These are phyloP conservation scores for Quercus parvula DNA, from an alignment of 306 rosid species.

Conservation along the genomic window DNA sequence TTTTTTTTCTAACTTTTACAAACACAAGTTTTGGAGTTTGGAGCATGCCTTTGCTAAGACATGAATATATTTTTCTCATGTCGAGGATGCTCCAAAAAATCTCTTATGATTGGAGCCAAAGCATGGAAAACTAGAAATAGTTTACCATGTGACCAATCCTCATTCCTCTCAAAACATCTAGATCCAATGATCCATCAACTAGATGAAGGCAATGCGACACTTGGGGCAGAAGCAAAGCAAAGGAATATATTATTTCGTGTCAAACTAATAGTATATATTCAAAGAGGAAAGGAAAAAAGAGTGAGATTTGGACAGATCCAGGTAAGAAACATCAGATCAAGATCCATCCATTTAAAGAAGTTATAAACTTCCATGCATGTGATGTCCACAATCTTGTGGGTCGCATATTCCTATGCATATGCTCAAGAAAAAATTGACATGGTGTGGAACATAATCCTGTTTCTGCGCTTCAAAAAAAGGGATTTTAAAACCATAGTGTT, in stretches of 20 bases:
- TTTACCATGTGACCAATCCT: neutral
- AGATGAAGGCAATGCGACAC: neutral
- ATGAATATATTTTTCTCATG: neutral
- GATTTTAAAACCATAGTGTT: no score
- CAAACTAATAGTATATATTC: neutral
- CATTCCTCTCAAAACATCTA: neutral
- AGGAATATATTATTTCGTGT: neutral
- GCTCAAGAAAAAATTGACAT: no score
- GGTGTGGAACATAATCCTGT: no score
- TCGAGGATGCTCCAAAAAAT: constrained; percentile 2
- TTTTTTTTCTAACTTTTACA: neutral
- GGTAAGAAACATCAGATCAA: neutral
- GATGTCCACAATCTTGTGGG: neutral
- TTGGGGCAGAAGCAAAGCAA: neutral
- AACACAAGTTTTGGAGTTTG: neutral
- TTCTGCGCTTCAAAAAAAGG: no score
- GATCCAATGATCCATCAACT: neutral
- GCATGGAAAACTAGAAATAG: neutral
- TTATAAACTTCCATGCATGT: neutral
- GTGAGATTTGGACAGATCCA: no score
- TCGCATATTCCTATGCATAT: no score
- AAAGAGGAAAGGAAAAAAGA: neutral
- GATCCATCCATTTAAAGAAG: neutral
- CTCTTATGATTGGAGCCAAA: neutral
- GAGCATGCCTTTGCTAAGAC: constrained; percentile 16